These are phyloP conservation scores for Telfairia occidentalis DNA, from an alignment of 331 rosid genomes.

Conservation along the genomic window DNA sequence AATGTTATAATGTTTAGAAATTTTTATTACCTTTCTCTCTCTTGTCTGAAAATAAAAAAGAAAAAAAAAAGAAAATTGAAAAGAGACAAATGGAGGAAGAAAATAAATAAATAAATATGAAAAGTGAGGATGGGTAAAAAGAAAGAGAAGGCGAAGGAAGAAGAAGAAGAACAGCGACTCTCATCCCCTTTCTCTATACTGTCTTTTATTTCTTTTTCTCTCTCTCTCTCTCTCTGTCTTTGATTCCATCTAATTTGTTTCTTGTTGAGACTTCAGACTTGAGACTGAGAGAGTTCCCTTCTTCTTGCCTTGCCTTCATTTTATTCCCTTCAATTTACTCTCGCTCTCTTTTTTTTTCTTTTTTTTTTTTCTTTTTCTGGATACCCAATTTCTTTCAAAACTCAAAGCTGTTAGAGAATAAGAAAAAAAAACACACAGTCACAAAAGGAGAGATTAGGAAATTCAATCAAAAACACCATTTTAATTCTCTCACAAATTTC, in stretches of 20 bases:
- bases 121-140: slow-evolving; percentile 38
- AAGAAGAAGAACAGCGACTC: slow-evolving; percentile 55
- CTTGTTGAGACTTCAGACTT: slow-evolving; percentile 24
- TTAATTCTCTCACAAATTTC: not conserved
- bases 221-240: slow-evolving; percentile 13
- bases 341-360: too few species aligned
- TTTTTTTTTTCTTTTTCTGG: not conserved
- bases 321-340: too few species aligned
- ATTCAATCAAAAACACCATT: too few species aligned
- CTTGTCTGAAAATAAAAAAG: not conserved
- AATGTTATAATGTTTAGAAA: not conserved
- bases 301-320: not conserved
- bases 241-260: not conserved
- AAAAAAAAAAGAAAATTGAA: not conserved
- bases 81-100: not conserved
- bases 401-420: not conserved
- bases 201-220: slow-evolving; percentile 1
- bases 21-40: not conserved
- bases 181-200: slow-evolving; percentile 16
- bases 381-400: not conserved
- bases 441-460: too few species aligned
- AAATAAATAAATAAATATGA: slow-evolving; percentile 1
- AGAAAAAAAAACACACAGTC: not conserved
- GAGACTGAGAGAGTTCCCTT: slow-evolving; percentile 34
- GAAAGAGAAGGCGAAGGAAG: slow-evolving; percentile 13